Conservation (phyloP, 805 yeast genomes). For the Diddensiella caesifluorescens region DNA sequence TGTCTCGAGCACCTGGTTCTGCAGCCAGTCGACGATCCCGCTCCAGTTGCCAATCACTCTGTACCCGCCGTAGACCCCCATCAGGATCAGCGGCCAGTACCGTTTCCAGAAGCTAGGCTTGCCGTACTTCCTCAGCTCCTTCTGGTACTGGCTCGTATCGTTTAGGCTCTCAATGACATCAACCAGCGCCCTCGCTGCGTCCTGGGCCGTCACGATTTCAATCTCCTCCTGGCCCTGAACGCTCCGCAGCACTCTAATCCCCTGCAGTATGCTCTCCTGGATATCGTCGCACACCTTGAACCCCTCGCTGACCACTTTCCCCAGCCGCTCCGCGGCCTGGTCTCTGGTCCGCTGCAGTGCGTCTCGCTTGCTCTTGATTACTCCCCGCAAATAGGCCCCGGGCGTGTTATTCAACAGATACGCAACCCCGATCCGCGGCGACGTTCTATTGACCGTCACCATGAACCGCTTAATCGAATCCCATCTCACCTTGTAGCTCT, state of each 20-base stretch:
- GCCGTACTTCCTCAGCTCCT: slow-evolving; percentile 8
- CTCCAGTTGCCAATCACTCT: slow-evolving; percentile 45
- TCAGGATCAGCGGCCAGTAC: slow-evolving; percentile 60
- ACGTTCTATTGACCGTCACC: not conserved
- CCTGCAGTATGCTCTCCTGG: not conserved
- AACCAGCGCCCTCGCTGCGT: no score
- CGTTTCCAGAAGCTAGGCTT: slow-evolving; percentile 33
- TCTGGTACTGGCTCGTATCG: no score
- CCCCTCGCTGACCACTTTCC: slow-evolving; percentile 14
- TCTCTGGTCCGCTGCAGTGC: slow-evolving; percentile 2
- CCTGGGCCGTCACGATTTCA: not conserved
- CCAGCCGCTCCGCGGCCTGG: slow-evolving; percentile 15
- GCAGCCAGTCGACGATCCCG: slow-evolving; percentile 51
- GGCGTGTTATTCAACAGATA: slow-evolving; percentile 11
- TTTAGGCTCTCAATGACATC: no score
- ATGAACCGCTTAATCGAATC: slow-evolving; percentile 1
- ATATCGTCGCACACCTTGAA: not conserved
- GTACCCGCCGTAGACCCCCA: slow-evolving; percentile 20
- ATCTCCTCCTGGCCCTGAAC: not conserved
- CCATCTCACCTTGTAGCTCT: not conserved
- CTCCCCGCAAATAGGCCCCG: slow-evolving; percentile 3
- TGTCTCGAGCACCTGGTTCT: slow-evolving; percentile 58
- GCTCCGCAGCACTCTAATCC: not conserved
- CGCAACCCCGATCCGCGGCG: slow-evolving; percentile 6
- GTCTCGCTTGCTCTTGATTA: slow-evolving; percentile 1